Conservation (phyloP, 495 filamentous ascomycete species). For the Xanthoparmelia taractica region DNA sequence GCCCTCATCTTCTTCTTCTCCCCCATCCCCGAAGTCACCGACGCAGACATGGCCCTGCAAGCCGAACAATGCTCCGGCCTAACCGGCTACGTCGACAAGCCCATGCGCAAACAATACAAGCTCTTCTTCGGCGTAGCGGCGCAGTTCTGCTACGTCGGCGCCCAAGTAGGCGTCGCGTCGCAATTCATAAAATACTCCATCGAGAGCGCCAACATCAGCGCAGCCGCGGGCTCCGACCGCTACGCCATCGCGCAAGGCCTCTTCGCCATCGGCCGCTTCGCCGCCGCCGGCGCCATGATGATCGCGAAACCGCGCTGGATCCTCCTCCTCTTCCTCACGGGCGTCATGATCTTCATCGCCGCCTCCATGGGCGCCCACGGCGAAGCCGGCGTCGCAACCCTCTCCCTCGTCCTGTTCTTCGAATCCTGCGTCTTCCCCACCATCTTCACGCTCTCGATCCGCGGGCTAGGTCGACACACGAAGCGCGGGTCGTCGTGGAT, state of each 20-base stretch:
- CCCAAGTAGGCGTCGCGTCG: constrained; percentile 48
- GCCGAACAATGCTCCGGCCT: constrained; percentile 36
- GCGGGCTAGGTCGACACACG: constrained; percentile 61
- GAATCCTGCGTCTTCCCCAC: constrained; percentile 66
- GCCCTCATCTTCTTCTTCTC: constrained; percentile 57
- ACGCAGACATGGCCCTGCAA: constrained; percentile 61
- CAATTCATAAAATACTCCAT: constrained; percentile 47
- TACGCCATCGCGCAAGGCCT: constrained; percentile 59
- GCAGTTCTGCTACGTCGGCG: constrained; percentile 66
- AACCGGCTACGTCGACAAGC: constrained; percentile 38
- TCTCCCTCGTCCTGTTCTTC: constrained; percentile 60
- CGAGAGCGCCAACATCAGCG: constrained; percentile 27
- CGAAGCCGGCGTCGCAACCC: constrained; percentile 48
- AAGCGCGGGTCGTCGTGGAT: constrained; percentile 61
- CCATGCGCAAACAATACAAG: constrained; percentile 54
- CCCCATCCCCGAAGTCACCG: constrained; percentile 63
- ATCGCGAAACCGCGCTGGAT: background rate
- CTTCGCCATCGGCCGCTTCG: constrained; percentile 54
- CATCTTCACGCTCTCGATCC: constrained; percentile 59
- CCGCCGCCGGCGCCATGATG: constrained; percentile 44
- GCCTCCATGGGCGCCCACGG: constrained; percentile 42
- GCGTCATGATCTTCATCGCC: background rate
- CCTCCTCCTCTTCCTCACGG: background rate
- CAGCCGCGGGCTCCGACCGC: constrained; percentile 34
- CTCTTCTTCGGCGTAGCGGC: constrained; percentile 59